Conservation (phyloP, 805 yeast genomes). For the Groenewaldozyma salmanticensis region DNA sequence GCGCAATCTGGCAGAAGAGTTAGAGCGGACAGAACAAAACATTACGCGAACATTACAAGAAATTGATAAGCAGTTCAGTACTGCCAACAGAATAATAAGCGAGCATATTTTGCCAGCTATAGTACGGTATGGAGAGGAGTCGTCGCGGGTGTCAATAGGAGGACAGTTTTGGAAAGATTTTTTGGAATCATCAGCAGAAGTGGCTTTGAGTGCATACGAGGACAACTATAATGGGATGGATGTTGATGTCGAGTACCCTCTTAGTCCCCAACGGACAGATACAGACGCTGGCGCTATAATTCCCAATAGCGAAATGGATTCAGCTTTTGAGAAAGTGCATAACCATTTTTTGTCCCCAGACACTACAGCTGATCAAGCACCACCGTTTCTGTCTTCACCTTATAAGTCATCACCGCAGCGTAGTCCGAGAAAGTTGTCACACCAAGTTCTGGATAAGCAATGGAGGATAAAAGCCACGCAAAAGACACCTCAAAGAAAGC, state of each 20-base stretch:
- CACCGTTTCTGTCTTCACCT: not conserved
- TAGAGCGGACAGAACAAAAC: slow-evolving; percentile 69
- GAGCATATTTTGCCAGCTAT: slow-evolving; percentile 62
- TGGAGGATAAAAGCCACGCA: slow-evolving; percentile 31
- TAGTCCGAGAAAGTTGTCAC: slow-evolving; percentile 18
- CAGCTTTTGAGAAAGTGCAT: not conserved
- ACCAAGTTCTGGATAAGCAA: slow-evolving; percentile 25
- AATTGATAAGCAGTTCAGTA: slow-evolving; percentile 63
- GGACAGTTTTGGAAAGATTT: slow-evolving; percentile 69
- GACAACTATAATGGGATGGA: slow-evolving; percentile 25
- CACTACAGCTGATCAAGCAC: not conserved
- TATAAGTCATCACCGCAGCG: not conserved
- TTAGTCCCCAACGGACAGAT: too few relatives aligned
- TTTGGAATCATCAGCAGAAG: slow-evolving; percentile 66
- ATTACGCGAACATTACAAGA: slow-evolving; percentile 69
- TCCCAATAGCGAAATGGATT: not conserved
- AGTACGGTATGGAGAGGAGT: slow-evolving; percentile 46
- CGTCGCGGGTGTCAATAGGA: slow-evolving; percentile 32
- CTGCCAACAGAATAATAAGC: slow-evolving; percentile 57
- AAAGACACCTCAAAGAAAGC: not conserved
- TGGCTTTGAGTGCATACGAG: slow-evolving; percentile 46
- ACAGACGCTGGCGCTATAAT: too few relatives aligned
- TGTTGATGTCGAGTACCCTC: not conserved
- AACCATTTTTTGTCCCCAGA: not conserved
- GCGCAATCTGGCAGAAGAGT: slow-evolving; percentile 26